Evolutionary conservation across 2,329 filamentous ascomycete genomes (phyloP), one percentile per base, ranked within the genome.

Genomic region (Biscogniauxia sp.): DNA sequence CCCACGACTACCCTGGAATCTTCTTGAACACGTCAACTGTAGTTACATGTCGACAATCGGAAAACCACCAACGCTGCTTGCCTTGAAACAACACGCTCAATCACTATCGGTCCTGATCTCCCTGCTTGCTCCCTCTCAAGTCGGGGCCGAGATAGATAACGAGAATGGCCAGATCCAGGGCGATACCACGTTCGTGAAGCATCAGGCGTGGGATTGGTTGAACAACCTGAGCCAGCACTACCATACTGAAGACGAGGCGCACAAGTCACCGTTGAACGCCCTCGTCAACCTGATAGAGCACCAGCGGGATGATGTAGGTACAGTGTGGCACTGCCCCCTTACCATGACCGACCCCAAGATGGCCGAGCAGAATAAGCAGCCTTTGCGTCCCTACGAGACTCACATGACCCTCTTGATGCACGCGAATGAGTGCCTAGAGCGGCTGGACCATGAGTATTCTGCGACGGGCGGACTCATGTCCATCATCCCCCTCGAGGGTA

Each of bases 31-130:
- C 64, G 74, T 86, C 63, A 86, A 84, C 73, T 88, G 85, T 72
- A 76, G 77, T 60, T 86, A 85, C 65, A 74, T 87, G 49, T 87
- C 84, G 2, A 84, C 82, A 1, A 72, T 74, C 13, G 81, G 79
- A 4, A 70, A 75, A 5, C 73, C 83, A 3, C 84, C 84, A 1
- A 86, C 83, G 0, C 75, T 88, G n/a, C 73, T 82, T 1, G 77
- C 82, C 1, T 76, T 88, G 41, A 88, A 88, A 71, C 80, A 84
- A 67, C 85, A 88, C 63, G 82, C 83, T 0, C 85, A 87, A 57
- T 80, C 82, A n/a, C 77, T 88, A 17, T 73, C 77, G 37, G 77
- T 80, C 15, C 76, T 87, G 54, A 85, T 88, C 62, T 76, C 77
- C 2, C 72, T 76, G 51, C 71, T 87, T 11, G 76, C 75, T 2